A percentile compares a stretch with the other conserved stretches of the same genome.
These are phyloP conservation scores for Fagopyrum homotropicum DNA, from an alignment of 148 eudicot genomes.

Conservation along the genomic window DNA sequence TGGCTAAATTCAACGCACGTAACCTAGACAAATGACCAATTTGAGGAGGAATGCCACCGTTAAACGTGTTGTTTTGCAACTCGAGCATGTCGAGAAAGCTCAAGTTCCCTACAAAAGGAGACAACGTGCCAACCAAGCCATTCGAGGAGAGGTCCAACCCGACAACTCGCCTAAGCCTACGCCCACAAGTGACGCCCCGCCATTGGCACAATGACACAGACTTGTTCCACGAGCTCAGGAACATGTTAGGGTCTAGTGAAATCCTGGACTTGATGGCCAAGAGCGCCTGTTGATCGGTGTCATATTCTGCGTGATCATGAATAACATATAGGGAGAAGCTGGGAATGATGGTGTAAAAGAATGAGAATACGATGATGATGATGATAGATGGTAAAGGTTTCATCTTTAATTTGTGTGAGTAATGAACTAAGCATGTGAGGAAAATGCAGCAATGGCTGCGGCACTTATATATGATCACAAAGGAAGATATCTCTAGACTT, in stretches of 20 bases:
- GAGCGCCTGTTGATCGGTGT: neutral
- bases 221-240: neutral
- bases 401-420: neutral
- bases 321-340: neutral
- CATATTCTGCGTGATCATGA: neutral
- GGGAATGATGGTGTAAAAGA: neutral
- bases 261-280: slow-evolving; percentile 9
- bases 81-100: slow-evolving; percentile 15
- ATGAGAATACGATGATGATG: neutral
- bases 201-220: slow-evolving; percentile 9
- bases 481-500: neutral
- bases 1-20: neutral
- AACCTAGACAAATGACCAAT: slow-evolving; percentile 18
- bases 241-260: neutral
- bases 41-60: slow-evolving; percentile 21
- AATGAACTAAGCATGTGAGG: neutral
- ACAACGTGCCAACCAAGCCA: slow-evolving; percentile 14
- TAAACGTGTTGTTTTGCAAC: slow-evolving; percentile 12
- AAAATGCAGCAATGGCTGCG: neutral
- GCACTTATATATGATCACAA: neutral
- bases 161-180: slow-evolving; percentile 16
- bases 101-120: slow-evolving; percentile 23
- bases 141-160: neutral
- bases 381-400: neutral
- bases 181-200: slow-evolving; percentile 17